Evolutionary conservation across 768 basidiomycete species (phyloP).

Genomic region (Candolleomyces efflorescens): DNA sequence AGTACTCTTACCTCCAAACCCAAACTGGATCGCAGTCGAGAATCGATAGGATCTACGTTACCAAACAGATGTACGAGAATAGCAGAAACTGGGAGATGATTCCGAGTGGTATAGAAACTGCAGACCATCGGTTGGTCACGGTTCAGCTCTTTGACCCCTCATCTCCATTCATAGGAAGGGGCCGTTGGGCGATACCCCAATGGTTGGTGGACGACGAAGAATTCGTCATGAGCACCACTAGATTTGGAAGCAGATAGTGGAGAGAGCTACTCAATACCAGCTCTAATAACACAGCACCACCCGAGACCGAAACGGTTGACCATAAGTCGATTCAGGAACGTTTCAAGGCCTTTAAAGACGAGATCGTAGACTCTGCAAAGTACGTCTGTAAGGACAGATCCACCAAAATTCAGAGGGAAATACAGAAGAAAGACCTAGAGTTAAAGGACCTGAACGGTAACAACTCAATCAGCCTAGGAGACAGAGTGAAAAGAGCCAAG

Average conservation of each 20-base stretch:
- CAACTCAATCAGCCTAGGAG: too few relatives aligned
- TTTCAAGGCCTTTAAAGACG: background rate
- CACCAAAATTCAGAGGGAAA: too few relatives aligned
- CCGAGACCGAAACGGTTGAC: too few relatives aligned
- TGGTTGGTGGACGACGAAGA: slow-evolving; percentile 15
- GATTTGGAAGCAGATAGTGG: too few relatives aligned
- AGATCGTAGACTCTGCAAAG: too few relatives aligned
- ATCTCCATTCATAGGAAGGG: slow-evolving; percentile 22
- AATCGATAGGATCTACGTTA: background rate
- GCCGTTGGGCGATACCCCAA: slow-evolving; percentile 22
- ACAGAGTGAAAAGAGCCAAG: too few relatives aligned
- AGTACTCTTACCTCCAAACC: background rate
- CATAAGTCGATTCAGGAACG: background rate
- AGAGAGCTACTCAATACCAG: too few relatives aligned
- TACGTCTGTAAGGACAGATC: background rate
- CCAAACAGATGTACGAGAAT: background rate
- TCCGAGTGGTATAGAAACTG: background rate
- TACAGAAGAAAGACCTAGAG: too few relatives aligned
- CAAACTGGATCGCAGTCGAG: background rate
- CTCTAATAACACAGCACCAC: too few relatives aligned
- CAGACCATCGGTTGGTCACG: slow-evolving; percentile 12
- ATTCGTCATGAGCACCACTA: too few relatives aligned
- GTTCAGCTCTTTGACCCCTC: slow-evolving; percentile 11
- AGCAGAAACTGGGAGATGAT: background rate
- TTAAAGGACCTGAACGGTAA: too few relatives aligned